Evolutionary conservation across 2,329 filamentous ascomycete genomes (phyloP), one percentile per base, ranked within the genome.

Genomic region (Graphium sp.): DNA sequence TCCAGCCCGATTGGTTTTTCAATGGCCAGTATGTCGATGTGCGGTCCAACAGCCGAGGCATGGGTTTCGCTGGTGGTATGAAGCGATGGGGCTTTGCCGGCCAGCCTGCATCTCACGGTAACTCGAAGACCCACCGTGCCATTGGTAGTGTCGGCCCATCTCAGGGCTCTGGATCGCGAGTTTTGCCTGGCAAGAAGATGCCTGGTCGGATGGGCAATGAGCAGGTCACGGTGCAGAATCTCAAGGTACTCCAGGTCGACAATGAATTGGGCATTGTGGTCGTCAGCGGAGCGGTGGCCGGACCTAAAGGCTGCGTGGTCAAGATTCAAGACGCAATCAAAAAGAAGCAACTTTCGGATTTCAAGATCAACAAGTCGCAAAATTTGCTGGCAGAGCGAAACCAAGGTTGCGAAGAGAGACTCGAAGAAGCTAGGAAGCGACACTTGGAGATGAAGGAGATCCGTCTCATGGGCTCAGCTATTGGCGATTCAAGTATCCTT

Each of bases 161-260:
- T 41, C 89, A 98, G 55, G 89, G 89, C 38, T 75, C 79, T 48
- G 89, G 89, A 56, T 91, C 82, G 37, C 73, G 89, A 55, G 87
- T 98, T 15, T 60, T 84, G 47, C 89, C 89, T 1, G 89, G 89
- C 35, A 98, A 98, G 71, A 89, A 84, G 58, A 98, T 98, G 89
- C 73, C 89, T 4, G 89, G 89, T 31, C 73, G 82, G 34, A 95
- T 98, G 89, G 89, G 89, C 37, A 80, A 78, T 39, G 69, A 92
- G 52, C 73, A 71, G 40, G 79, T 84, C 32, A 98, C 89, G 26
- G 66, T 89, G 33, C 85, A 94, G 64, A 94, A 92, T 54, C 58
- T 95, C 41, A 80, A 77, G 55, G 74, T 98, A 30, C 57, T 98
- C 49, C 76, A 83, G 60, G 76, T 93, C 19, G 84, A 95, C 55